Evolutionary conservation across 1,284 basidiomycete species (phyloP).

Genomic region (Coniferiporia sulphurascens): DNA sequence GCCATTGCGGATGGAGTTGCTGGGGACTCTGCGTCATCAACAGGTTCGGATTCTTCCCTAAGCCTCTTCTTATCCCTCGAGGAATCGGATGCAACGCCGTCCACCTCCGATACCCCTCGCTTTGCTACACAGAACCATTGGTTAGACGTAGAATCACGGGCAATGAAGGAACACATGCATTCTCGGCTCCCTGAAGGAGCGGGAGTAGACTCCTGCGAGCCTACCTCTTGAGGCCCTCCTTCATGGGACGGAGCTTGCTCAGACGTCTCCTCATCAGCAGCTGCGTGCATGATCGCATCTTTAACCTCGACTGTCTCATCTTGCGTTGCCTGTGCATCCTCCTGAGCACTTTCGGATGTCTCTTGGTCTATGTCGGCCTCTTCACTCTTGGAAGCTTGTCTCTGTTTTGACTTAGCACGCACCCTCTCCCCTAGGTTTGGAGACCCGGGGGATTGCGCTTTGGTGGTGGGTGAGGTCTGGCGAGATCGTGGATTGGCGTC

Average conservation of each 20-base stretch:
- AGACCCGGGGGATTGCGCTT: not conserved
- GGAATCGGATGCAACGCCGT: conserved; percentile 41
- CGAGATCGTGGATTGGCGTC: not conserved
- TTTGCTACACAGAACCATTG: conserved; percentile 42
- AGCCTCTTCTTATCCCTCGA: conserved; percentile 56
- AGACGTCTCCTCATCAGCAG: not conserved
- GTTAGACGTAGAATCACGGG: not conserved
- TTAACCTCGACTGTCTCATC: conserved; percentile 13
- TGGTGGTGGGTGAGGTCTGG: not conserved
- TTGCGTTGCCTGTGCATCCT: not conserved
- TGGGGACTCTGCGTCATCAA: conserved; percentile 57
- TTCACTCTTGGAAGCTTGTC: not conserved
- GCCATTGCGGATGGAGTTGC: conserved; percentile 19
- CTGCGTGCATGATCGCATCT: conserved; percentile 21
- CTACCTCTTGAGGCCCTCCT: not conserved
- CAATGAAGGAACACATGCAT: conserved; percentile 5
- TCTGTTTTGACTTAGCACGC: not conserved
- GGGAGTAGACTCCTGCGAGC: conserved; percentile 13
- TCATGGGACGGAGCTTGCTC: conserved; percentile 1
- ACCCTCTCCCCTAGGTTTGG: not conserved
- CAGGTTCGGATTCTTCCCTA: conserved; percentile 64
- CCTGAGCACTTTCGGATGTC: not conserved
- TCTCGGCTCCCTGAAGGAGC: conserved; percentile 4
- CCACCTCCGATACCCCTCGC: conserved; percentile 58
- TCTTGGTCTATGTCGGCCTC: conserved; percentile 19